Conservation (phyloP, 192 early-diverging fungal species). For the Coemansia sp. region DNA sequence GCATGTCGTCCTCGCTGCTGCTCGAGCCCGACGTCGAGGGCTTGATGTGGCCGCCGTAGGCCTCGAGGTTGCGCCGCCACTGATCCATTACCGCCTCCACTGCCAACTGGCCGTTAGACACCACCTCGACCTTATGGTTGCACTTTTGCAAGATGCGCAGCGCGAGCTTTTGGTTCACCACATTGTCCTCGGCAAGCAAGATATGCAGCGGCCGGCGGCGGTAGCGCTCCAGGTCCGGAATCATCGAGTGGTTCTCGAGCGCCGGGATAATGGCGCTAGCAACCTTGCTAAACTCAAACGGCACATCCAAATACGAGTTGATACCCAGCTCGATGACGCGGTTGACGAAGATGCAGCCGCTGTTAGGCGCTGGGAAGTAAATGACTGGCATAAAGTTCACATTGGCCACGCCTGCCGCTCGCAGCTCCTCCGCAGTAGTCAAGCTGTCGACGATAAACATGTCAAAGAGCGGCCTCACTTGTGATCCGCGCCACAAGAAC, state of each 20-base stretch:
- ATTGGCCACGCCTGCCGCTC: constrained; percentile 36
- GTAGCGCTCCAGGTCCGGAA: constrained; percentile 62
- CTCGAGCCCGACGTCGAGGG: constrained; percentile 5
- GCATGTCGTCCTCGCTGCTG: constrained; percentile 15
- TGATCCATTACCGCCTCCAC: constrained; percentile 66
- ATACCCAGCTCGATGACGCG: constrained; percentile 64
- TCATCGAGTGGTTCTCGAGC: constrained; percentile 62
- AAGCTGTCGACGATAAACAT: constrained; percentile 67
- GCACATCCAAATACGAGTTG: constrained; percentile 68
- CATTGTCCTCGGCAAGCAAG: constrained; percentile 81
- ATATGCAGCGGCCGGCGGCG: constrained; percentile 66
- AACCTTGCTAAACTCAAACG: constrained; percentile 59
- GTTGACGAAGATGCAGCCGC: constrained; percentile 33
- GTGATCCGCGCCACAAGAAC: constrained; percentile 41
- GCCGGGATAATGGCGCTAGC: constrained; percentile 71
- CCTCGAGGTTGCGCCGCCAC: constrained; percentile 42
- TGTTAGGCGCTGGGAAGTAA: constrained; percentile 48
- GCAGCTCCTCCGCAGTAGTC: constrained; percentile 60
- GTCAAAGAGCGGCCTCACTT: constrained; percentile 56
- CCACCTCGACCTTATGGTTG: constrained; percentile 74
- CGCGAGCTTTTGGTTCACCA: constrained; percentile 83
- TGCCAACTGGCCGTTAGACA: constrained; percentile 75
- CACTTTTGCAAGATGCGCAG: constrained; percentile 71
- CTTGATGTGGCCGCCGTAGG: constrained; percentile 29
- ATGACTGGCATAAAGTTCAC: constrained; percentile 75